phyloP scores from a whole-genome alignment of 768 basidiomycete genomes.

The Termitomyces sp. region DNA sequence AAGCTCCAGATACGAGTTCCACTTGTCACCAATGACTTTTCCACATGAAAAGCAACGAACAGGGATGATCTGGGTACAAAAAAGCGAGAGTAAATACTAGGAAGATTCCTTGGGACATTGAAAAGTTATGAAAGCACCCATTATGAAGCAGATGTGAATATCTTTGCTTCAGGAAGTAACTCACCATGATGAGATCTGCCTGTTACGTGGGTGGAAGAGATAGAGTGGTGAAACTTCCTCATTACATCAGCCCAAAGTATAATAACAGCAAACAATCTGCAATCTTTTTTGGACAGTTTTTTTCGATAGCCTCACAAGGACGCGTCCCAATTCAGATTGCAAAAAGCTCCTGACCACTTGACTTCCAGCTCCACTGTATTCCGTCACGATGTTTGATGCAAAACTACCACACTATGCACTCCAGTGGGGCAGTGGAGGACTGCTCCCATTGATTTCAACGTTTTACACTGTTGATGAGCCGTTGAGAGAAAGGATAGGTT shows the following conservation, averaged over 20 bases:
- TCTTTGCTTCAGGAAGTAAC: not conserved
- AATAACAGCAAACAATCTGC: not conserved
- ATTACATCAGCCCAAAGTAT: conserved; percentile 5
- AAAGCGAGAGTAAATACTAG: not conserved
- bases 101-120: not conserved
- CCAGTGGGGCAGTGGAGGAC: not conserved
- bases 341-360: not conserved
- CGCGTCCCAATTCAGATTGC: not conserved
- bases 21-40: conserved; percentile 96
- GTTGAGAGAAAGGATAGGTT: not conserved
- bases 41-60: conserved; percentile 96
- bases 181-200: conserved; percentile 5
- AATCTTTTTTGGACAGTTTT: not conserved
- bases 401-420: not conserved
- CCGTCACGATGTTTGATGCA: not conserved
- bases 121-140: not conserved
- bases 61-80: conserved; percentile 75
- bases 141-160: not conserved
- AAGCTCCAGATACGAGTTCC: conserved; percentile 84
- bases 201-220: not conserved
- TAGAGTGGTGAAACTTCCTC: not conserved
- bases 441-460: not conserved
- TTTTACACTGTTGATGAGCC: not conserved
- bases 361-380: not conserved
- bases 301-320: not conserved